Percentiles rank a stretch among this genome's conserved stretches.
These are phyloP conservation scores for Lactarius sp. DNA, from an alignment of 768 basidiomycete genomes.

Conservation along the genomic window DNA sequence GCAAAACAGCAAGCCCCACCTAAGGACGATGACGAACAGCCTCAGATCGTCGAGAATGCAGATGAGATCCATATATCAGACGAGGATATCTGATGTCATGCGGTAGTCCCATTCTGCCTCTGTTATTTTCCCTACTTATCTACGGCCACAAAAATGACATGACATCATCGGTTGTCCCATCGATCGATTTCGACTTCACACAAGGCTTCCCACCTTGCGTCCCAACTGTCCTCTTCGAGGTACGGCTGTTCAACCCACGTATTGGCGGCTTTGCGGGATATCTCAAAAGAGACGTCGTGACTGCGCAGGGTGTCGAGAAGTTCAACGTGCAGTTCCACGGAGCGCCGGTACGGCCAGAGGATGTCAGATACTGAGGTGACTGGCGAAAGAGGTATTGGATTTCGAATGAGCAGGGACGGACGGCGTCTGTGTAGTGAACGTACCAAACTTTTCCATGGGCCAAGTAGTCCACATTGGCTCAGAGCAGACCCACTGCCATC, in stretches of 20 bases:
- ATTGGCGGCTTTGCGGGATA: slow-evolving; percentile 54
- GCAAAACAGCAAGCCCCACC: slow-evolving; percentile 46
- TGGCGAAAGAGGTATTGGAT: slow-evolving; percentile 27
- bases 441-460: slow-evolving; percentile 77
- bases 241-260: slow-evolving; percentile 67
- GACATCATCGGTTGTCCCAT: slow-evolving; percentile 43
- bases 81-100: slow-evolving; percentile 44
- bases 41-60: slow-evolving; percentile 43
- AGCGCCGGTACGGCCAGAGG: slow-evolving; percentile 61
- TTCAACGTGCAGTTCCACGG: slow-evolving; percentile 50
- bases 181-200: slow-evolving; percentile 72
- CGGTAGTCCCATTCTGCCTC: slow-evolving; percentile 2
- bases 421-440: slow-evolving; percentile 20
- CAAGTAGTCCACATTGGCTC: slow-evolving; percentile 81
- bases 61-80: slow-evolving; percentile 90
- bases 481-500: slow-evolving; percentile 62
- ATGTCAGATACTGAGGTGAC: slow-evolving; percentile 53
- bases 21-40: slow-evolving; percentile 33
- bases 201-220: slow-evolving; percentile 69
- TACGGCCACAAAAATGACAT: slow-evolving; percentile 5
- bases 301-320: slow-evolving; percentile 54
- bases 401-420: background rate
- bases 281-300: slow-evolving; percentile 67
- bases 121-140: slow-evolving; percentile 5
- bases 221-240: slow-evolving; percentile 66